Evolutionary conservation across 2,329 filamentous ascomycete species (phyloP).

Genomic region (Aspergillus transmontanensis): DNA sequence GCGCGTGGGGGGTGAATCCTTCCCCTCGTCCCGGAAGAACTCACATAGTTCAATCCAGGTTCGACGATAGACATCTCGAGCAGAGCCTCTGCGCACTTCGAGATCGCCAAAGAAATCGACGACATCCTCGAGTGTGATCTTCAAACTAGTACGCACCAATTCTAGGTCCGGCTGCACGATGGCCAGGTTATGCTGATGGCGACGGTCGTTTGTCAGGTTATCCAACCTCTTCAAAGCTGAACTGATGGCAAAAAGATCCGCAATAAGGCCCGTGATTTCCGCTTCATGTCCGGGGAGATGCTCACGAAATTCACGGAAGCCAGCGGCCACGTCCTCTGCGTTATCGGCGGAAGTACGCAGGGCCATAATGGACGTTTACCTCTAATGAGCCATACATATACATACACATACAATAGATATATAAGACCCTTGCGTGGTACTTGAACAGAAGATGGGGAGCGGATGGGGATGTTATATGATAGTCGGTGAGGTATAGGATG

Average conservation of each 20-base stretch:
- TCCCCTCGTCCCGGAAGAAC: constrained; percentile 50
- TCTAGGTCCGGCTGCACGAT: constrained; percentile 52
- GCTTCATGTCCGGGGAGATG: constrained; percentile 54
- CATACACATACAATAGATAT: background rate
- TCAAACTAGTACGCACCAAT: constrained; percentile 52
- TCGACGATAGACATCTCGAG: constrained; percentile 45
- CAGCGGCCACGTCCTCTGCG: constrained; percentile 56
- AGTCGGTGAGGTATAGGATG: background rate
- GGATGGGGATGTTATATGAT: background rate
- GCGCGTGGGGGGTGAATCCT: constrained; percentile 49
- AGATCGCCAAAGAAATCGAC: constrained; percentile 48
- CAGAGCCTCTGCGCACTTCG: constrained; percentile 30
- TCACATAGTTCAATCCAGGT: constrained; percentile 55
- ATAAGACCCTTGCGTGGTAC: background rate
- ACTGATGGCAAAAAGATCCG: constrained; percentile 58
- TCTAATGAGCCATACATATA: constrained; percentile 17
- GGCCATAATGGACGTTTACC: constrained; percentile 35
- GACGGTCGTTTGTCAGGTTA: constrained; percentile 43
- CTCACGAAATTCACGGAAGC: constrained; percentile 53
- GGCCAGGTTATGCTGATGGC: constrained; percentile 41
- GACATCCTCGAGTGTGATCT: constrained; percentile 55
- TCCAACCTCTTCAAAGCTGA: constrained; percentile 53
- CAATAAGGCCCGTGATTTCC: constrained; percentile 57
- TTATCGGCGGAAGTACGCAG: constrained; percentile 49
- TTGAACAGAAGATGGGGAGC: background rate